phyloP scores from a whole-genome alignment of 768 basidiomycete species.

The Suillus sp. region DNA sequence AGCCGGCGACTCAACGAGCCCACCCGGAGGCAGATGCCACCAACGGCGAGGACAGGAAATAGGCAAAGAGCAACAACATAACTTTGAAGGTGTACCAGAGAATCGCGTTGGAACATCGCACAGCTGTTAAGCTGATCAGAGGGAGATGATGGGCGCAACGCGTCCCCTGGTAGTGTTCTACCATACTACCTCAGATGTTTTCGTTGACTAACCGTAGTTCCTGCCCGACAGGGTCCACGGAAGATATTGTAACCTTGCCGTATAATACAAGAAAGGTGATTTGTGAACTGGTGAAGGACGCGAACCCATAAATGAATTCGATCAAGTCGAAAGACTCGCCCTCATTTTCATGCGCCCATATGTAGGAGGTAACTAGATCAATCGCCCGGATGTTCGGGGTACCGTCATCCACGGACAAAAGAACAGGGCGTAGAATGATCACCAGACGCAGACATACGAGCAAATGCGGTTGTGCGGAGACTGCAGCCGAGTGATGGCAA shows the following conservation, averaged over 20 bases:
- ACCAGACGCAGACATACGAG: not conserved
- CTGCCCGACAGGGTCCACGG: not conserved
- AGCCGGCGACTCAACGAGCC: not conserved
- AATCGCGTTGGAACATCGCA: not conserved
- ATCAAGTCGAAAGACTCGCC: not conserved
- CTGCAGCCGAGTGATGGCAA: not conserved
- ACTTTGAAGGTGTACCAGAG: not conserved
- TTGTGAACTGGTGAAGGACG: not conserved
- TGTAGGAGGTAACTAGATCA: not conserved
- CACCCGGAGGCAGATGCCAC: not conserved
- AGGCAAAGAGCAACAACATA: no score
- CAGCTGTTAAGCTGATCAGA: not conserved
- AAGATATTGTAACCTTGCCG: not conserved
- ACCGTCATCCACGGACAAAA: not conserved
- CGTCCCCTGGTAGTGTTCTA: not conserved
- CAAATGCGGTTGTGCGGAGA: not conserved
- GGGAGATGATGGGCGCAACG: not conserved
- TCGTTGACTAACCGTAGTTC: not conserved
- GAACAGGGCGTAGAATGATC: not conserved
- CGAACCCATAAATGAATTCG: not conserved
- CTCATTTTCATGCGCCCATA: no score
- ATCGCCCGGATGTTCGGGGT: not conserved
- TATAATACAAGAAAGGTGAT: not conserved
- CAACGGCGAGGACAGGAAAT: not conserved
- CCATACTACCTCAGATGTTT: not conserved